Base-by-base conservation (phyloP, 2,329 filamentous ascomycete species). In the Xylariaceae sp. region DNA sequence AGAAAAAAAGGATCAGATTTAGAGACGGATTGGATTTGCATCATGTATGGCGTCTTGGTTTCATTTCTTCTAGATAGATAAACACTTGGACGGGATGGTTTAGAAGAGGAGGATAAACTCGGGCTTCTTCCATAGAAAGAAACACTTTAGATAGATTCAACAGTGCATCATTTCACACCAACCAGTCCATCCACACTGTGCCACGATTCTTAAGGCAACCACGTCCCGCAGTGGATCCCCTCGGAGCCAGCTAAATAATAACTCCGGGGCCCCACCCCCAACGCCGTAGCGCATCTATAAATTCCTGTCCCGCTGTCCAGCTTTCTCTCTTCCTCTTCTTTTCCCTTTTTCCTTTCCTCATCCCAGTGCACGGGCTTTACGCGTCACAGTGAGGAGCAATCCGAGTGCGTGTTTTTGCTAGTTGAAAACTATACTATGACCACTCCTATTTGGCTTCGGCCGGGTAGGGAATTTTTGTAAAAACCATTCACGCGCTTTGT, bases 331-430 rank as follows among this genome's bases (percentile, higher is more conserved):
- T 57, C 52, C 51, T 60, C 18, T 60, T 59, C 50, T 68, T 71
- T 71, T 72, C 69, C 71, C 70, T 69, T 53, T 51, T 62, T 51
- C 50, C 15, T 37, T 60, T 64, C 72, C 77, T 70, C 76, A 84
- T 85, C 81, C 78, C 73, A 80, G 84, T 88, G 86, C 86, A 87
- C 77, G 85, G 86, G 88, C 86, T 83, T 88, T 88, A 89, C 82
- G 86, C 83, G 83, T 87, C 84, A 84, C 86, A 88, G 86, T 91
- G 88, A 91, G 85, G 88, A 90, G 87, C 86, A 83, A 86, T 90
- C 88, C 85, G 88, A 91, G 87, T 85, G 84, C 82, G 83, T 83
- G 82, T 90, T 90, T 89, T 90, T 90, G 88, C 88, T 90, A 89
- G 87, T 89, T 90, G 87, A 89, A 89, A 89, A 89, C 87, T 89